Base-by-base conservation (phyloP, 2,329 filamentous ascomycete genomes). In the Blastomyces emzantsi region DNA sequence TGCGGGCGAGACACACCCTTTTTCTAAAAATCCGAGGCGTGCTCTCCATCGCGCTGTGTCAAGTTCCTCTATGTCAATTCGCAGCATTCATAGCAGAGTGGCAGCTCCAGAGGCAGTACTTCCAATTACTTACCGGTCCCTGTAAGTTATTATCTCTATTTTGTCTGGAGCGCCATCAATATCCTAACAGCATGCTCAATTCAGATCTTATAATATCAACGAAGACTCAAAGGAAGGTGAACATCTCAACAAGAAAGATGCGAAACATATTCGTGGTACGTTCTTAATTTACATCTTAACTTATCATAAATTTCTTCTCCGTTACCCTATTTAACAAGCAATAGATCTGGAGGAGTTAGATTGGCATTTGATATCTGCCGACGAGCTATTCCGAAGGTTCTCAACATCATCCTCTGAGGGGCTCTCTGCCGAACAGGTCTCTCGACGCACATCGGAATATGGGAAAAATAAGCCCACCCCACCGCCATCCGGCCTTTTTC, bases 401-500 rank as follows among this genome's bases (percentile, higher is more conserved):
- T 80, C 80, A 1, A 84, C 82, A 6, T 86, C 85, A 17, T 71
- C 79, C 17, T 74, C 73, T 1, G 75, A 81, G 61, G 88, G 88
- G 60, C 80, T 92, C 0, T 87, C 86, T 0, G 69, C 73, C 5
- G 81, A 86, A 13, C 83, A 87, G 69, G 81, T 82, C 59, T 76
- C 79, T 49, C 79, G 81, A 30, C 82, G 84, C 47, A 72, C 83
- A 7, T 78, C 77, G 54, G 79, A 88, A 70, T 83, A 88, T 74
- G 89, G 89, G 45, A 83, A 76, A 64, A 92, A 92, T 70, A 81
- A 82, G 8, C 86, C 86, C 4, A 85, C 87, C 3, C 82, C 85
- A 2, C 85, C 88, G 1, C 84, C 86, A 17, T 87, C 85, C 4
- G 83, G 82, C 65, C 80, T 82, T 66, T 72, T 85, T 55, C 78